Evolutionary conservation across 2,329 filamentous ascomycete species (phyloP).

Genomic region (Apiospora koreana): DNA sequence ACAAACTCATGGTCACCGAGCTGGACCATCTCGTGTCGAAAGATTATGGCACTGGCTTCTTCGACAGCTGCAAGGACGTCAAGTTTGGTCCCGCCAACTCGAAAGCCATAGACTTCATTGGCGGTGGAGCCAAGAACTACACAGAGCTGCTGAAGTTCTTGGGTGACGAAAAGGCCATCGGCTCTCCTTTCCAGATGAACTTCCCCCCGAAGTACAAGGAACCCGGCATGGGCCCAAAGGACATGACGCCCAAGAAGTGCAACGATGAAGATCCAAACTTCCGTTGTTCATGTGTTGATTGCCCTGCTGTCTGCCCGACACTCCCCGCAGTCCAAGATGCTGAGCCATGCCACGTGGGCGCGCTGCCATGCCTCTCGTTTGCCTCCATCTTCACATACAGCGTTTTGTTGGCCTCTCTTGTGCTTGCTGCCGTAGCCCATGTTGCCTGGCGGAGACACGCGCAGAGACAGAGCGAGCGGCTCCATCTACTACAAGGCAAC

Average conservation of each 20-base stretch:
- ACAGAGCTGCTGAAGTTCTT: slow-evolving; percentile 86
- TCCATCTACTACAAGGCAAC: slow-evolving; percentile 84
- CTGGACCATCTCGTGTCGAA: slow-evolving; percentile 87
- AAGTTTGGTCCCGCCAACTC: slow-evolving; percentile 95
- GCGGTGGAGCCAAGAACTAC: slow-evolving; percentile 91
- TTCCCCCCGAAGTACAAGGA: slow-evolving; percentile 69
- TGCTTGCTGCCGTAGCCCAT: slow-evolving; percentile 70
- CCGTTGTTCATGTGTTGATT: slow-evolving; percentile 92
- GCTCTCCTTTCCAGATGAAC: slow-evolving; percentile 98
- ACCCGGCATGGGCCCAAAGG: slow-evolving; percentile 68
- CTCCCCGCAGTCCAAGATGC: slow-evolving; percentile 73
- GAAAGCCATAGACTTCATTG: slow-evolving; percentile 93
- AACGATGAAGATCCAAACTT: slow-evolving; percentile 86
- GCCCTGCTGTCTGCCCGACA: slow-evolving; percentile 79
- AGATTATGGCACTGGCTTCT: slow-evolving; percentile 84
- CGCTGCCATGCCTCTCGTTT: slow-evolving; percentile 92
- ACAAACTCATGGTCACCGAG: slow-evolving; percentile 71
- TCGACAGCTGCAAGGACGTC: slow-evolving; percentile 97
- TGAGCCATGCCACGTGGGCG: slow-evolving; percentile 77
- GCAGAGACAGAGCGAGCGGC: slow-evolving; percentile 74
- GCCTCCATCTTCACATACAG: slow-evolving; percentile 86
- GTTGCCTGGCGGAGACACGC: slow-evolving; percentile 74
- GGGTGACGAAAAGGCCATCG: slow-evolving; percentile 85
- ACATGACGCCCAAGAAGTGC: slow-evolving; percentile 79
- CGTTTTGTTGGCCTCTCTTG: slow-evolving; percentile 68